phyloP scores from a whole-genome alignment of 768 basidiomycete species.

The Suillus fuscotomentosus region DNA sequence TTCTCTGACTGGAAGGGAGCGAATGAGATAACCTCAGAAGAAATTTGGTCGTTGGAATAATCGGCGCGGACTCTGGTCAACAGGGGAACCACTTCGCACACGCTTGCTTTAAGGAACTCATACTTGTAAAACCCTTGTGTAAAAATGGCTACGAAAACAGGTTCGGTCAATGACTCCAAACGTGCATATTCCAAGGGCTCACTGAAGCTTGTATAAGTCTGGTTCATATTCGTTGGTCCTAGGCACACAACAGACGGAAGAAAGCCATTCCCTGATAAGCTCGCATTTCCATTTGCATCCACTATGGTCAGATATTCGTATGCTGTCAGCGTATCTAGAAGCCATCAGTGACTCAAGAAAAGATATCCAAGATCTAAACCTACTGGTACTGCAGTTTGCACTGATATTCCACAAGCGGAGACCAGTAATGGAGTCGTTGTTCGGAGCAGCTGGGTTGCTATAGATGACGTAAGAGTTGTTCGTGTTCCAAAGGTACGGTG shows the following conservation, averaged over 20 bases:
- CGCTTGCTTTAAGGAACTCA: constrained; percentile 6
- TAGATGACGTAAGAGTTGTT: background rate
- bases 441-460: background rate
- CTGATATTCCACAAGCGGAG: constrained; percentile 7
- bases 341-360: background rate
- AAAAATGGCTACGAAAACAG: constrained; percentile 2
- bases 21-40: background rate
- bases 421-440: background rate
- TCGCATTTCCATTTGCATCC: background rate
- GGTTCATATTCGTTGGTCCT: background rate
- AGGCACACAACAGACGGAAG: constrained; percentile 13
- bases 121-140: constrained; percentile 8
- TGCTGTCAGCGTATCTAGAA: background rate
- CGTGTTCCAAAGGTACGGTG: background rate
- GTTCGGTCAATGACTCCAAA: background rate
- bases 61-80: constrained; percentile 8
- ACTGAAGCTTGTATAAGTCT: constrained; percentile 6
- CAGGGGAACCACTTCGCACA: constrained; percentile 10
- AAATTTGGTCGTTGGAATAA: constrained; percentile 6
- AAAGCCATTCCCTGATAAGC: constrained; percentile 1
- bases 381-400: constrained; percentile 1
- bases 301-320: constrained; percentile 7
- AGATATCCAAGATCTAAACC: background rate
- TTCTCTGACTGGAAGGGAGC: constrained; percentile 1
- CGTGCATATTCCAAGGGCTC: background rate